Conservation (phyloP, 768 basidiomycete genomes). For the Hypsizygus marmoreus region DNA sequence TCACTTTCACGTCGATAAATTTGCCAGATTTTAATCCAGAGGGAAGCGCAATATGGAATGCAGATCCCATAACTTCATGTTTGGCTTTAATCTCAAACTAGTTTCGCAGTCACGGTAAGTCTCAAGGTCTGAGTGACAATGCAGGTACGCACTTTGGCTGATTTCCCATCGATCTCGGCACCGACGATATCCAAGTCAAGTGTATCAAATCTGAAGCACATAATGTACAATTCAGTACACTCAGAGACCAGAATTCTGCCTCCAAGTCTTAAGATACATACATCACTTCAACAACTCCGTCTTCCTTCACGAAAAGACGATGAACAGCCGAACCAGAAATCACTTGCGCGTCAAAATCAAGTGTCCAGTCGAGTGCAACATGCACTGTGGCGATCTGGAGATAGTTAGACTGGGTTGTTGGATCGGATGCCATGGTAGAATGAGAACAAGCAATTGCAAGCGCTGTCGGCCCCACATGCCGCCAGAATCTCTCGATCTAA, state of each 20-base stretch:
- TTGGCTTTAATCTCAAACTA: constrained; percentile 58
- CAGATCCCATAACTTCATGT: constrained; percentile 77
- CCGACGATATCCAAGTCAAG: constrained; percentile 60
- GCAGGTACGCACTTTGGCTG: constrained; percentile 42
- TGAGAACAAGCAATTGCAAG: too few relatives aligned
- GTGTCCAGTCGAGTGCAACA: constrained; percentile 72
- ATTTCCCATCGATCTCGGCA: constrained; percentile 53
- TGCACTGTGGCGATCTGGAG: constrained; percentile 63
- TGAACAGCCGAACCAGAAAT: constrained; percentile 63
- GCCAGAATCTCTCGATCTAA: too few relatives aligned
- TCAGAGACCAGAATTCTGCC: not conserved
- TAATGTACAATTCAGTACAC: not conserved
- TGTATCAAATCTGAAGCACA: constrained; percentile 66
- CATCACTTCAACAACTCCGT: constrained; percentile 61
- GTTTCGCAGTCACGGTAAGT: constrained; percentile 5
- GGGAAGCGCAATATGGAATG: constrained; percentile 62
- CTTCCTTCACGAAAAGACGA: constrained; percentile 53
- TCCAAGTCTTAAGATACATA: constrained; percentile 23
- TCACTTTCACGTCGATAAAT: constrained; percentile 54
- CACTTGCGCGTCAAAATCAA: constrained; percentile 66
- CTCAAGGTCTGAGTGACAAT: not conserved
- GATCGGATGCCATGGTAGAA: constrained; percentile 44
- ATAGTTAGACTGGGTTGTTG: constrained; percentile 84
- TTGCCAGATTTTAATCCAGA: constrained; percentile 41
- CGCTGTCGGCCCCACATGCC: too few relatives aligned